These are phyloP conservation scores for Xylariaceae sp. DNA, from an alignment of 2,329 filamentous ascomycete species.

Conservation along the genomic window DNA sequence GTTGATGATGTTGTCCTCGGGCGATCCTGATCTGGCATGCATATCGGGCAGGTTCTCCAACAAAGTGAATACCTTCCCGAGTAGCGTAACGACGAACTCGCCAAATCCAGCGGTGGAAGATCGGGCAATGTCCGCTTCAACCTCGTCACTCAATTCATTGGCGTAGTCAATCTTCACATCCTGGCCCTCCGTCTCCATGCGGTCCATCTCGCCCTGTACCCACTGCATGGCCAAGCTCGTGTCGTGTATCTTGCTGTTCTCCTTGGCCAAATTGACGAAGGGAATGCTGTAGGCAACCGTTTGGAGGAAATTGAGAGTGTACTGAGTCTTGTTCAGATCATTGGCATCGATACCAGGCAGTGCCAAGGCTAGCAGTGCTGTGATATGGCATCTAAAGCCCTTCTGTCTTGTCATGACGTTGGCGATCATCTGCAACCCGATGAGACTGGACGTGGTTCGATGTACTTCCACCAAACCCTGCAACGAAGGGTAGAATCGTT, in stretches of 20 bases:
- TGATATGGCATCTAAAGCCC: conserved; percentile 95
- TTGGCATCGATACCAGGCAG: conserved; percentile 97
- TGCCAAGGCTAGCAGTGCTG: conserved; percentile 85
- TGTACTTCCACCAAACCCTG: conserved; percentile 97
- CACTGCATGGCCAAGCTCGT: conserved; percentile 82
- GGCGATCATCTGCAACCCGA: conserved; percentile 87
- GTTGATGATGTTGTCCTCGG: conserved; percentile 96
- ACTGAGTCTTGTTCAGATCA: conserved; percentile 92
- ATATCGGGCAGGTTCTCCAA: conserved; percentile 93
- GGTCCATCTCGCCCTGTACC: conserved; percentile 91
- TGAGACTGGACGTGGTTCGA: conserved; percentile 88
- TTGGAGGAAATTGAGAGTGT: conserved; percentile 93
- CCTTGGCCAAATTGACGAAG: conserved; percentile 75
- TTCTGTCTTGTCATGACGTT: conserved; percentile 89
- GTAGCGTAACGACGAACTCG: conserved; percentile 85
- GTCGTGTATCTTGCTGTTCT: conserved; percentile 65
- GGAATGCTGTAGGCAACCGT: conserved; percentile 95
- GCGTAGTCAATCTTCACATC: conserved; percentile 84
- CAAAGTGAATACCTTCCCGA: conserved; percentile 93
- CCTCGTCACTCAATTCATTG: conserved; percentile 75
- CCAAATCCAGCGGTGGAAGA: conserved; percentile 93
- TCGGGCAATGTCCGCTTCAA: conserved; percentile 82
- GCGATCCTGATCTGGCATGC: conserved; percentile 81
- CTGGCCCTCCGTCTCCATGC: conserved; percentile 85
- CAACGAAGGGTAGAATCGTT: conserved; percentile 94